These are phyloP conservation scores for Coniochaeta hoffmannii DNA, from an alignment of 2,329 filamentous ascomycete species.

Conservation along the genomic window DNA sequence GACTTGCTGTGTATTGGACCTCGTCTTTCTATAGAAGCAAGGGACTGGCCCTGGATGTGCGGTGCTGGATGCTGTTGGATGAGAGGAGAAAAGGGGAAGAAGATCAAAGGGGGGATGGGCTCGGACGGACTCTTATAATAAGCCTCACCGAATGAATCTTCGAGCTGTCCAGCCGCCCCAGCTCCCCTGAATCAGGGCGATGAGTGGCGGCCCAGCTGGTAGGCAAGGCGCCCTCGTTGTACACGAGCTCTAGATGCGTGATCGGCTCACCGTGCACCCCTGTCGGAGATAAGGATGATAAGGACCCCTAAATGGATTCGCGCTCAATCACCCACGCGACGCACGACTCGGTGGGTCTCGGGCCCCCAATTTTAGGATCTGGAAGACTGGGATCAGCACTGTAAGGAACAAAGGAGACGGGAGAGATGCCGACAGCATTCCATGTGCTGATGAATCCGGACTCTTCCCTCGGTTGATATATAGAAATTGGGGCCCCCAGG, in stretches of 20 bases:
- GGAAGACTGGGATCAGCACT: not conserved
- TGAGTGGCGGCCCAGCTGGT: not conserved
- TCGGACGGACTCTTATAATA: not conserved
- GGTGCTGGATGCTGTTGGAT: no score
- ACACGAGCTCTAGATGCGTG: conserved; percentile 2
- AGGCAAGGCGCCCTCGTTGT: not conserved
- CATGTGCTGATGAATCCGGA: not conserved
- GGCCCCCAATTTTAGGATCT: not conserved
- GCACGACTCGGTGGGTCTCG: not conserved
- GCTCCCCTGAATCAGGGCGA: not conserved
- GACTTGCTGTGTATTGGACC: no score
- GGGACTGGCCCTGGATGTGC: not conserved
- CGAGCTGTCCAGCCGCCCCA: not conserved
- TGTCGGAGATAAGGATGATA: conserved; percentile 1
- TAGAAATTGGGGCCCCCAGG: not conserved
- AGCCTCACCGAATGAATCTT: not conserved
- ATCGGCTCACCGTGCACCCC: conserved; percentile 1
- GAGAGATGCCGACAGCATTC: not conserved
- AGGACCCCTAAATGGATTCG: conserved; percentile 3
- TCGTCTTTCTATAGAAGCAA: no score
- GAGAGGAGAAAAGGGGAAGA: not conserved
- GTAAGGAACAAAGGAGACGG: not conserved
- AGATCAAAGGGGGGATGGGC: not conserved
- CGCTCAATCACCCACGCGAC: not conserved
- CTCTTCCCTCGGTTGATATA: not conserved